Evolutionary conservation across 805 yeast genomes (phyloP).

Genomic region (Yamadazyma nakazawae): DNA sequence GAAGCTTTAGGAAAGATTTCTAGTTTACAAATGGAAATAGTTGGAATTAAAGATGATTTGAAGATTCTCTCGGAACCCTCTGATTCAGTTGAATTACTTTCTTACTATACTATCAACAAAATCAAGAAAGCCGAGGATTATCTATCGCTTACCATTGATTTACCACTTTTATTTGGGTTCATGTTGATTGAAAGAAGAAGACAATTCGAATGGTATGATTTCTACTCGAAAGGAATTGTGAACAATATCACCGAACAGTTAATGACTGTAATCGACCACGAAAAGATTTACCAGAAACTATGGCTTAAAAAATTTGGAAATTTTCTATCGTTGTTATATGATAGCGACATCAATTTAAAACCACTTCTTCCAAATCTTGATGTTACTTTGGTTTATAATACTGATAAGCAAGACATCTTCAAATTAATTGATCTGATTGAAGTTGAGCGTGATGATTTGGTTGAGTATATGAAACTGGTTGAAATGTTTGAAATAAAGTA

Average conservation of each 20-base stretch:
- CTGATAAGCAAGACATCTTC: constrained; percentile 15
- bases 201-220: constrained; percentile 55
- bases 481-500: constrained; percentile 18
- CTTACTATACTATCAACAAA: constrained; percentile 20
- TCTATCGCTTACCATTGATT: constrained; percentile 50
- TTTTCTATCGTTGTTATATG: constrained; percentile 25
- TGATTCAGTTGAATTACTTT: constrained; percentile 3
- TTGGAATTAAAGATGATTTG: constrained; percentile 28
- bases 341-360: constrained; percentile 1
- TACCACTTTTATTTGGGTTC: constrained; percentile 73
- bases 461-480: constrained; percentile 24
- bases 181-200: constrained; percentile 59
- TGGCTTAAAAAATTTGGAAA: constrained; percentile 66
- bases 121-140: constrained; percentile 35
- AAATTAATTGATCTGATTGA: constrained; percentile 36
- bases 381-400: constrained; percentile 30
- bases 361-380: constrained; percentile 29
- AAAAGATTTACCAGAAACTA: constrained; percentile 47
- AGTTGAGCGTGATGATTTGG: constrained; percentile 32
- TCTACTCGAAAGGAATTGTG: constrained; percentile 37
- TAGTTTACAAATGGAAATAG: constrained; percentile 35
- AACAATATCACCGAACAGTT: constrained; percentile 53
- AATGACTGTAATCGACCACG: constrained; percentile 55
- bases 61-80: constrained; percentile 21
- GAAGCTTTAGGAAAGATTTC: constrained; percentile 32